These are phyloP conservation scores for Penicillium macrosclerotiorum DNA, from an alignment of 495 filamentous ascomycete species.

Conservation along the genomic window DNA sequence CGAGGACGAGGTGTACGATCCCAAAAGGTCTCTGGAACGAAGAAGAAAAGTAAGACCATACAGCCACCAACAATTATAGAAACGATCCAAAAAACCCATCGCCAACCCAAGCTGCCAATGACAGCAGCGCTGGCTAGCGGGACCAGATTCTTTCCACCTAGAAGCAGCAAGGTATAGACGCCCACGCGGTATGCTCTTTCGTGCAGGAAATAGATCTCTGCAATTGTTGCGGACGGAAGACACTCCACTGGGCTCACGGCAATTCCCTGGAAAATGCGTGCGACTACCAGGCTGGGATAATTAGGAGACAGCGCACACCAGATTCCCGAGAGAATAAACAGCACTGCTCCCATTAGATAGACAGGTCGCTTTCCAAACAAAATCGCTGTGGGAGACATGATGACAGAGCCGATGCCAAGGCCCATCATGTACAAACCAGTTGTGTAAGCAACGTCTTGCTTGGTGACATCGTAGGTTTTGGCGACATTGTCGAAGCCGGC, in stretches of 20 bases:
- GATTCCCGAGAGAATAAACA: conserved; percentile 74
- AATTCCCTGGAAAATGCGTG: conserved; percentile 82
- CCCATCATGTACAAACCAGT: conserved; percentile 97
- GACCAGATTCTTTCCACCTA: conserved; percentile 91
- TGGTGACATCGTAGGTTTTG: conserved; percentile 63
- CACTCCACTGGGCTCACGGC: conserved; percentile 92
- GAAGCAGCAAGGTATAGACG: conserved; percentile 87
- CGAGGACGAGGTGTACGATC: conserved; percentile 75
- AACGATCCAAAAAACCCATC: conserved; percentile 84
- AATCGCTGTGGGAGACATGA: conserved; percentile 89
- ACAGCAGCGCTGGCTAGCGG: conserved; percentile 86
- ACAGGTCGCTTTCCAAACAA: conserved; percentile 88
- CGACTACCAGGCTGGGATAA: conserved; percentile 76
- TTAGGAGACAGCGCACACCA: conserved; percentile 87
- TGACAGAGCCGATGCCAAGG: conserved; percentile 76
- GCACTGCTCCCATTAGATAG: conserved; percentile 72
- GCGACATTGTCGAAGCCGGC: conserved; percentile 88
- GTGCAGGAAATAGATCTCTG: conserved; percentile 95
- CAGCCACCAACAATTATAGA: conserved; percentile 80
- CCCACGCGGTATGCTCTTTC: conserved; percentile 92
- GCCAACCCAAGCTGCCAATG: conserved; percentile 75
- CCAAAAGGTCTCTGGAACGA: conserved; percentile 97
- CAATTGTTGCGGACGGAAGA: conserved; percentile 89
- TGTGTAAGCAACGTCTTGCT: conserved; percentile 77
- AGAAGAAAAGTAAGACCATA: conserved; percentile 74